These are phyloP conservation scores for Penicillium paradoxum DNA, from an alignment of 495 filamentous ascomycete genomes.

Conservation along the genomic window DNA sequence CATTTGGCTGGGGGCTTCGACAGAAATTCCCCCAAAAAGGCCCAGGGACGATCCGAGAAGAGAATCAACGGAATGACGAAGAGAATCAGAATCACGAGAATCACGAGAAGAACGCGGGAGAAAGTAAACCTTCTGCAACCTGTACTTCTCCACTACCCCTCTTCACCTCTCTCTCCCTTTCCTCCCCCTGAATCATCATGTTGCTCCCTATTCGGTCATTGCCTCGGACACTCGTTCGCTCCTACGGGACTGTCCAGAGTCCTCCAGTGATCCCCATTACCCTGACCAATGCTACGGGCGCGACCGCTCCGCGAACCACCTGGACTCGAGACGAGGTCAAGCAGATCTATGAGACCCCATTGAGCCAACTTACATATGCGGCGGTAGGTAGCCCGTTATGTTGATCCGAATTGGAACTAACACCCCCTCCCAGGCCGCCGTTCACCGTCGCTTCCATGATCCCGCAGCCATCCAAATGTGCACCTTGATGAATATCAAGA, in stretches of 20 bases:
- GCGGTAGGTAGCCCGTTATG: slow-evolving; percentile 49
- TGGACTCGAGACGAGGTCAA: slow-evolving; percentile 77
- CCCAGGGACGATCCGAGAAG: too few relatives aligned
- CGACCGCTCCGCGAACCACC: slow-evolving; percentile 55
- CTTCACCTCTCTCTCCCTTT: slow-evolving; percentile 6
- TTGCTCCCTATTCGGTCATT: slow-evolving; percentile 29
- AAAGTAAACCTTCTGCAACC: too few relatives aligned
- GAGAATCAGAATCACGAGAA: too few relatives aligned
- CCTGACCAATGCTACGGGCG: slow-evolving; percentile 51
- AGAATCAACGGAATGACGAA: too few relatives aligned
- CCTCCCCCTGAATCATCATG: slow-evolving; percentile 20
- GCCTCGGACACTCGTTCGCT: slow-evolving; percentile 26
- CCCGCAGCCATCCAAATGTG: slow-evolving; percentile 78
- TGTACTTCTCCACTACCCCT: not conserved
- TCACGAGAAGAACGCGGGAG: too few relatives aligned
- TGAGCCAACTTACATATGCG: slow-evolving; percentile 70
- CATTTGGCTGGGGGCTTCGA: not conserved
- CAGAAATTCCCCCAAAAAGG: too few relatives aligned
- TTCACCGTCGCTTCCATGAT: slow-evolving; percentile 78
- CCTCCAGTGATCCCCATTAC: slow-evolving; percentile 35
- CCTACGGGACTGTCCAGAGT: slow-evolving; percentile 44
- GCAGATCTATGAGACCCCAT: slow-evolving; percentile 68
- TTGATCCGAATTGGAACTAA: not conserved
- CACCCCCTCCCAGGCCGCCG: slow-evolving; percentile 49
- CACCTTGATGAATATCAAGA: slow-evolving; percentile 92